Percentiles rank a stretch among this genome's conserved stretches.
phyloP scores from a whole-genome alignment of 2,329 filamentous ascomycete species.

The Penicillium sp. region DNA sequence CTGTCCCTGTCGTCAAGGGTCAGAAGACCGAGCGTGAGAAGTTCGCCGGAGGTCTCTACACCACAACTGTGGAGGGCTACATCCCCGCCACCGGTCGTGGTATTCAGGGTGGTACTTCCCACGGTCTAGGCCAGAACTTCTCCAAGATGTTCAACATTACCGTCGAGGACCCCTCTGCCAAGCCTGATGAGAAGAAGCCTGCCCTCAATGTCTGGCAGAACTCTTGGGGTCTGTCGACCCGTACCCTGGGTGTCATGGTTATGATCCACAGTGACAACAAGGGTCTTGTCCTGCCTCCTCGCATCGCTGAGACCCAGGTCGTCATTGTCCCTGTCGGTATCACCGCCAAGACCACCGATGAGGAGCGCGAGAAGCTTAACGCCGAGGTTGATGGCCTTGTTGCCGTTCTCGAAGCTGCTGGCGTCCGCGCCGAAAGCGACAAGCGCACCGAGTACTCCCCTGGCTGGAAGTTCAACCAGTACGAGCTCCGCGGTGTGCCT shows the following conservation, averaged over 20 bases:
- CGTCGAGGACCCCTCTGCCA: constrained; percentile 71
- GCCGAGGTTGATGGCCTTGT: constrained; percentile 73
- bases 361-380: constrained; percentile 74
- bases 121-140: constrained; percentile 96
- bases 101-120: constrained; percentile 94
- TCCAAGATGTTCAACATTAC: constrained; percentile 99
- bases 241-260: constrained; percentile 97
- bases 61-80: constrained; percentile 94
- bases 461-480: constrained; percentile 98
- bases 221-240: constrained; percentile 96
- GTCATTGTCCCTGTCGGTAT: constrained; percentile 91
- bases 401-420: constrained; percentile 66
- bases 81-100: constrained; percentile 94
- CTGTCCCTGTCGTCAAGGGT: constrained; percentile 91
- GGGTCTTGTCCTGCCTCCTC: constrained; percentile 87
- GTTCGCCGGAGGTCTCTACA: constrained; percentile 95
- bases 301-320: constrained; percentile 81
- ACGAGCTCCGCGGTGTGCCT: constrained; percentile 94
- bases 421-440: constrained; percentile 78
- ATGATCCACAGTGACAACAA: constrained; percentile 98
- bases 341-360: constrained; percentile 79
- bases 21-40: constrained; percentile 97
- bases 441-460: constrained; percentile 87
- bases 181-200: constrained; percentile 71
- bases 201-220: constrained; percentile 95